These are phyloP conservation scores for Brasenia schreberi DNA, from an alignment of 164 flowering plant species.

Conservation along the genomic window DNA sequence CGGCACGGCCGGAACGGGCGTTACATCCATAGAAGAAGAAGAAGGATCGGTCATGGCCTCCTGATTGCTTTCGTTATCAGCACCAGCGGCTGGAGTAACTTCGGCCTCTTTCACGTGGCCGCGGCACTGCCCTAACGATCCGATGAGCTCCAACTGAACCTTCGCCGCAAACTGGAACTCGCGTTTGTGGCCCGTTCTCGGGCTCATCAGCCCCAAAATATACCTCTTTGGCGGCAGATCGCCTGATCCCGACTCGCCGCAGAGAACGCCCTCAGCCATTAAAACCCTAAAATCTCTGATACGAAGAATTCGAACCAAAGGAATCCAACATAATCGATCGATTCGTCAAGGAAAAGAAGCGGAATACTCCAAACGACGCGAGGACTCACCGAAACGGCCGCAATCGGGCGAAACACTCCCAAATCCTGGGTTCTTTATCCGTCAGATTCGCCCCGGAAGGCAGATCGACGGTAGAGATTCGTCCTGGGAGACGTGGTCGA, in stretches of 20 bases:
- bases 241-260: neutral
- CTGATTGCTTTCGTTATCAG: slow-evolving; percentile 1
- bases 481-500: too few species aligned
- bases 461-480: too few species aligned
- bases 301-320: neutral
- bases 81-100: neutral
- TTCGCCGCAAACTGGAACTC: slow-evolving; percentile 20
- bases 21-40: neutral
- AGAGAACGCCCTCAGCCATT: neutral
- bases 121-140: slow-evolving; percentile 12
- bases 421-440: too few species aligned
- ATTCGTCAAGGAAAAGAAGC: too few species aligned
- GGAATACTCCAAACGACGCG: too few species aligned
- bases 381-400: too few species aligned
- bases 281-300: neutral
- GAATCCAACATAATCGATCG: too few species aligned
- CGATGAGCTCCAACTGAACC: slow-evolving; percentile 15
- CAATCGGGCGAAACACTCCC: too few species aligned
- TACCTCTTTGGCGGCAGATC: neutral
- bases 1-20: neutral
- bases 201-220: slow-evolving; percentile 7
- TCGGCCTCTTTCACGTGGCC: neutral
- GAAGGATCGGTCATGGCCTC: slow-evolving; percentile 1
- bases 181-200: slow-evolving; percentile 19
- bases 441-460: too few species aligned